phyloP scores from a whole-genome alignment of 306 rosid genomes.

The Castanea mollissima region DNA sequence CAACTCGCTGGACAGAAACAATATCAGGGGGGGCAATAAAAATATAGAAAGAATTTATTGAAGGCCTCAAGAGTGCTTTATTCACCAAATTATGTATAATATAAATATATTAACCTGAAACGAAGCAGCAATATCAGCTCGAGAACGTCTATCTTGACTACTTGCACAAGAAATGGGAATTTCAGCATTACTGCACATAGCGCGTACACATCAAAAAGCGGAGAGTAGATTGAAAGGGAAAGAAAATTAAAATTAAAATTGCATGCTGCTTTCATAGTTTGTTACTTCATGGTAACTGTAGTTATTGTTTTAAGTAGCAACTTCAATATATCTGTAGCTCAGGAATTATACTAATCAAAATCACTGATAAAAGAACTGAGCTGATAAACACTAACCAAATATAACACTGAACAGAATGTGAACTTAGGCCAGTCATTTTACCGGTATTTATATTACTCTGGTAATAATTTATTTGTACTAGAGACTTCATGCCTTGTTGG shows the following conservation, averaged over 20 bases:
- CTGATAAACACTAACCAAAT: constrained; percentile 1
- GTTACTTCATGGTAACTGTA: not conserved
- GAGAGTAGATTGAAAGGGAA: not conserved
- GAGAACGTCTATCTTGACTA: constrained; percentile 57
- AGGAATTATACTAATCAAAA: not conserved
- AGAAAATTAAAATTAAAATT: not conserved
- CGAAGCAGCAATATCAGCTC: constrained; percentile 97
- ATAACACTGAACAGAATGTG: constrained; percentile 4
- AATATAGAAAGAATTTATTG: constrained; percentile 14
- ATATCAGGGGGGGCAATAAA: not conserved
- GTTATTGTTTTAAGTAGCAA: constrained; percentile 7
- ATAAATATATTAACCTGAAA: constrained; percentile 68
- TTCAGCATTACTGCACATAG: constrained; percentile 61
- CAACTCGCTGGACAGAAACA: constrained; percentile 61
- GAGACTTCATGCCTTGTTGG: not conserved
- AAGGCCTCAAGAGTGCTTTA: not conserved
- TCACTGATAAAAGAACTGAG: not conserved
- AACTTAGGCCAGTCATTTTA: constrained; percentile 1
- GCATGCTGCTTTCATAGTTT: constrained; percentile 3
- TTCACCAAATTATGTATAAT: constrained; percentile 6
- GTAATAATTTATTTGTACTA: constrained; percentile 5
- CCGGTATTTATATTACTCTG: constrained; percentile 1
- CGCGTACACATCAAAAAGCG: constrained; percentile 18
- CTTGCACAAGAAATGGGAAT: constrained; percentile 74
- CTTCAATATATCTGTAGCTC: not conserved